Evolutionary conservation across 768 basidiomycete species (phyloP).

Genomic region (Trametes sanguinea): DNA sequence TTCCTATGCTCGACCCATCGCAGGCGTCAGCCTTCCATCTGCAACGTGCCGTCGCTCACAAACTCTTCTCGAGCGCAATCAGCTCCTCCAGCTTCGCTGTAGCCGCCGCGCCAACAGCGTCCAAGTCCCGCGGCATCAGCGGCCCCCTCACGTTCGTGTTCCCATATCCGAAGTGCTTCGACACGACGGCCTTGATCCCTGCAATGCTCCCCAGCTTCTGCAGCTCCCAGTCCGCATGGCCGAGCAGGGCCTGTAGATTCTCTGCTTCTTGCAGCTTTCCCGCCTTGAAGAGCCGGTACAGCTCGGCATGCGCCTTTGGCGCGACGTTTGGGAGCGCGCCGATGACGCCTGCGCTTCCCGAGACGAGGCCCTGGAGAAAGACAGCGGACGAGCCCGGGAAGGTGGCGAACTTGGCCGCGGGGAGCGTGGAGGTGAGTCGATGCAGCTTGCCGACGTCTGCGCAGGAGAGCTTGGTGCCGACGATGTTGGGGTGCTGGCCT

Average conservation of each 20-base stretch:
- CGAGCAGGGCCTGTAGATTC: conserved; percentile 59
- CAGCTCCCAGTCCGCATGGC: conserved; percentile 67
- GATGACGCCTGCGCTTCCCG: conserved; percentile 47
- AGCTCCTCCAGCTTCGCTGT: conserved; percentile 31
- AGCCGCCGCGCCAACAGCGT: conserved; percentile 18
- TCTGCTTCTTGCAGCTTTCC: conserved; percentile 61
- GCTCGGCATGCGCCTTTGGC: conserved; percentile 56
- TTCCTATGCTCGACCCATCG: background rate
- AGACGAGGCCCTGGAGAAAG: conserved; percentile 48
- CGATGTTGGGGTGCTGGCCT: conserved; percentile 79
- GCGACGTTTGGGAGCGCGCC: conserved; percentile 40
- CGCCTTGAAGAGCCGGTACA: conserved; percentile 52
- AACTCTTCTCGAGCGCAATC: conserved; percentile 33
- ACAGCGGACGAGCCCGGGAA: conserved; percentile 76
- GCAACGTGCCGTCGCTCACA: conserved; percentile 16
- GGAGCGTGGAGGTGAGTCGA: conserved; percentile 63
- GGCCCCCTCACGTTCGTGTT: conserved; percentile 35
- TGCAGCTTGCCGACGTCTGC: conserved; percentile 84
- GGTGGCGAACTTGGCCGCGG: conserved; percentile 60
- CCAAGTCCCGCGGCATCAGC: conserved; percentile 26
- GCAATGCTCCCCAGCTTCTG: conserved; percentile 66
- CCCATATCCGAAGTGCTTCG: conserved; percentile 67
- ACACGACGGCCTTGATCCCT: conserved; percentile 65
- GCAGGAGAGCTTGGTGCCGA: conserved; percentile 84
- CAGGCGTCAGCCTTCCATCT: background rate